Base-by-base conservation (phyloP, 2,329 filamentous ascomycete genomes). In the Phialophora chinensis region DNA sequence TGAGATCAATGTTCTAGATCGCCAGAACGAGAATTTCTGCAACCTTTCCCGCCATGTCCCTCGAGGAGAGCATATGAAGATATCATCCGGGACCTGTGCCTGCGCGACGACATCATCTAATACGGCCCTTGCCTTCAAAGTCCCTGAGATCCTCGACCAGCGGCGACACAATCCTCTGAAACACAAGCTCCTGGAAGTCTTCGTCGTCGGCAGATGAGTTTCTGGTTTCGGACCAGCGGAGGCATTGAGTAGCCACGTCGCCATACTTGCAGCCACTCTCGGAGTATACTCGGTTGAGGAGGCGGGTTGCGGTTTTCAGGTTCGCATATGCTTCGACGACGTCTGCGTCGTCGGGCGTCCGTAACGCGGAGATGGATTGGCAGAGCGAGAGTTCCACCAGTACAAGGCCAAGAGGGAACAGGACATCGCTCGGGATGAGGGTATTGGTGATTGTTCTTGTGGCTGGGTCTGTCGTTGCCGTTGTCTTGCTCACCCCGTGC, bases 111-210 rank as follows among this genome's bases (percentile, higher is more conserved):
- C 49, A 29, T 6, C 69, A 62, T 17, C 23, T 31, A 49, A 62
- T 62, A n/a, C 49, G 52, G n/a, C 49, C 35, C 12, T 35, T 63
- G 4, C 84, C 31, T 80, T 84, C 65, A 73, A 71, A 2, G 83
- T 84, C 67, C 74, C 81, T 60, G 7, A 62, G 23, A 54, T 62
- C 64, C 29, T 72, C 55, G n/a, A 66, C 5, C 12, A 70, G 61
- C 4, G 69, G 69, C 27, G 56, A 49, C 4, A 71, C 64, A 38
- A 71, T 66, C 1, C 50, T 56, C 14, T 72, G 63, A 47, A 69
- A 69, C 5, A 71, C 69, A n/a, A 55, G 59, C 3, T 63, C 17
- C 59, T 71, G 63, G 12, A 72, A 69, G 3, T 70, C 60, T 3
- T 69, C 69, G 38, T 69, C 65, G 12, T 69, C 66, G 17, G 66